These are phyloP conservation scores for Colletotrichum melonis DNA, from an alignment of 2,329 filamentous ascomycete genomes.

Conservation along the genomic window DNA sequence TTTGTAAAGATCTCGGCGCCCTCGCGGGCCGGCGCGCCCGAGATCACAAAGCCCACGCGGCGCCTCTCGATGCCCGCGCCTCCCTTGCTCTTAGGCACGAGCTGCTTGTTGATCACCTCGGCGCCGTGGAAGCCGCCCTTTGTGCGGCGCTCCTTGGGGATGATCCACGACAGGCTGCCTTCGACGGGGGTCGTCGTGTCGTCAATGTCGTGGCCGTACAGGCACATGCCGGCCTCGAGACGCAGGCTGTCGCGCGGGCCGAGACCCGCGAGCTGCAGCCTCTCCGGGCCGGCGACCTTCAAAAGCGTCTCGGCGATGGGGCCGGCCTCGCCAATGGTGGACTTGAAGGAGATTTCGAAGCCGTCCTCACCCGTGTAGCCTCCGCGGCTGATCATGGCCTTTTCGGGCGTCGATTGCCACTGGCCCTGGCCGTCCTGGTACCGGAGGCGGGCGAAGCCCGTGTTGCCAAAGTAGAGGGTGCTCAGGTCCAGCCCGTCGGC, in stretches of 20 bases:
- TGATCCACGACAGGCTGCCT: constrained; percentile 77
- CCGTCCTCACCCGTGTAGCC: constrained; percentile 99
- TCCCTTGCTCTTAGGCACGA: constrained; percentile 79
- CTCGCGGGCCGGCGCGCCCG: constrained; percentile 90
- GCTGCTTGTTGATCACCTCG: constrained; percentile 79
- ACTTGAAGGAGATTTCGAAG: constrained; percentile 87
- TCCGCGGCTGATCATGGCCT: constrained; percentile 79
- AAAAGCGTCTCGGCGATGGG: constrained; percentile 69
- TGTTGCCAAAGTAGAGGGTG: constrained; percentile 85
- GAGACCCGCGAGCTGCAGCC: constrained; percentile 84
- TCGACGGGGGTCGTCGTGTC: constrained; percentile 75
- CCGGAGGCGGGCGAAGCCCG: constrained; percentile 73
- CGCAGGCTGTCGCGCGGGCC: constrained; percentile 92
- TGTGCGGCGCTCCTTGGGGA: constrained; percentile 79
- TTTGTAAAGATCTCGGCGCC: constrained; percentile 81
- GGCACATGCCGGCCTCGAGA: constrained; percentile 96
- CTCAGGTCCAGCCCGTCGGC: constrained; percentile 66
- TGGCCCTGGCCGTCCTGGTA: constrained; percentile 60
- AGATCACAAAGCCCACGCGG: constrained; percentile 83
- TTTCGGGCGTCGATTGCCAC: constrained; percentile 58
- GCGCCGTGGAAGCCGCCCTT: constrained; percentile 86
- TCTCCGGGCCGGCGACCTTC: constrained; percentile 69
- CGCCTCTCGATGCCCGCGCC: constrained; percentile 76
- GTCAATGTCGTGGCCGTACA: constrained; percentile 98
- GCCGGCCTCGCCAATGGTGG: constrained; percentile 50